Percentiles rank a stretch among this genome's conserved stretches.
phyloP scores from a whole-genome alignment of 805 yeast species.

The Saccharomycopsis sp. region DNA sequence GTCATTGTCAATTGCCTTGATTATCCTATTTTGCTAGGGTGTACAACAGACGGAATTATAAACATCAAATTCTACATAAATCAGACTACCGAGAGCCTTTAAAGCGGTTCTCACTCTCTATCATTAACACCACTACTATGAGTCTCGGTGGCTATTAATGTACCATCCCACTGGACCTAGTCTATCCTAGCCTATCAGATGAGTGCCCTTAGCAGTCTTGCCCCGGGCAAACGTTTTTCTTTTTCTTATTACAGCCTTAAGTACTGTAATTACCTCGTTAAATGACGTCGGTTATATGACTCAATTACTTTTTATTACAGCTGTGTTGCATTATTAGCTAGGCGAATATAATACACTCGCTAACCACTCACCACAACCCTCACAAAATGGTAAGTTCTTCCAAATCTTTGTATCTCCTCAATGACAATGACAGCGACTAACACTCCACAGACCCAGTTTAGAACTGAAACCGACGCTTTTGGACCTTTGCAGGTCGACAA shows the following conservation, averaged over 20 bases:
- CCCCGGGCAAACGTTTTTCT: neutral
- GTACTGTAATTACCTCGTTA: neutral
- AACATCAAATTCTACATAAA: too few relatives aligned
- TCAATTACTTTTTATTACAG: neutral
- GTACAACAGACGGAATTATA: too few relatives aligned
- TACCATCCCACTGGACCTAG: too few relatives aligned
- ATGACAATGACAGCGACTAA: neutral
- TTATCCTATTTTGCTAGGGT: too few relatives aligned
- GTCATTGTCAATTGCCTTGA: too few relatives aligned
- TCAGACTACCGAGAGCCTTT: too few relatives aligned
- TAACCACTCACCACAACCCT: neutral
- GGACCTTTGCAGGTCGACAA: slow-evolving; percentile 91
- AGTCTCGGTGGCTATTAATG: too few relatives aligned
- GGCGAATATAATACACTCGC: too few relatives aligned
- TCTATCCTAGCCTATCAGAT: too few relatives aligned
- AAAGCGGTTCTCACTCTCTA: too few relatives aligned
- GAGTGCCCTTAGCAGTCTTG: too few relatives aligned
- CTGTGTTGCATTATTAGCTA: neutral
- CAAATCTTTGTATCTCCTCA: neutral
- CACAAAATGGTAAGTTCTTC: neutral
- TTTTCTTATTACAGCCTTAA: neutral
- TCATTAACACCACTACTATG: too few relatives aligned
- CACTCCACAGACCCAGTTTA: slow-evolving; percentile 5
- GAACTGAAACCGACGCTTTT: slow-evolving; percentile 91
- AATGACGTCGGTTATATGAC: neutral